Base-by-base conservation (phyloP, 257 asterid species). In the Jacaranda copaia region DNA sequence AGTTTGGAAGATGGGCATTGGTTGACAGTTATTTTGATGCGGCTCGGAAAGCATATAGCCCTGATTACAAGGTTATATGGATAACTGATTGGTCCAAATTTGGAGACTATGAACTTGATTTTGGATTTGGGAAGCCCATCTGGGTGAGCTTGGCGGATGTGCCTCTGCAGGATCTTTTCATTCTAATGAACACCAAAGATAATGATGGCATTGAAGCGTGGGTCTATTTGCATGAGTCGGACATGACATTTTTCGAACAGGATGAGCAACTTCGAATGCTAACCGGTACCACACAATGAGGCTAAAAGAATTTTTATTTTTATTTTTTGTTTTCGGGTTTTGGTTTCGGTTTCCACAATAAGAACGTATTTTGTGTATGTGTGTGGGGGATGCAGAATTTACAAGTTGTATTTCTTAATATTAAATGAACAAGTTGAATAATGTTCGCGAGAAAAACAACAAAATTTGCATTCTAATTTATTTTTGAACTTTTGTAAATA, bases 61-160 rank as follows among this genome's bases (percentile, higher is more conserved):
- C 46, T 8, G 81, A 63, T 10, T 32, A 36, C 20, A 79, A 86
- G 68, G 62, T 68, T 8, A 46, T 68, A 1, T n/a, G 66, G 32
- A 59, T 84, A 15, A 70, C 82, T 42, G 82, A 87, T 69, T 81
- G 82, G 87, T 84, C 85, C 9, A 81, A 77, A 39, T 76, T 86
- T 10, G 81, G 80, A 1, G 52, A 75, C 12, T 81, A 86, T 57
- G 86, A 82, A 65, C 80, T 81, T 3, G 87, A 87, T 63, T 82
- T 87, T 55, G 88, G 88, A 3, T 81, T 83, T 55, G 86, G 86
- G 59, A 81, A 76, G 39, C 86, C 86, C 0, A 38, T 19, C 0
- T 73, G 82, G 81, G 81, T 71, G 4, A 86, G 84, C 38, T 25
- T 70, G 70, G 76, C 42, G 6, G 64, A 53, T 42, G 43, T 45